A percentile compares a stretch with the other conserved stretches of the same genome.
Evolutionary conservation across 805 yeast genomes (phyloP).

Genomic region (Candida wancherniae): DNA sequence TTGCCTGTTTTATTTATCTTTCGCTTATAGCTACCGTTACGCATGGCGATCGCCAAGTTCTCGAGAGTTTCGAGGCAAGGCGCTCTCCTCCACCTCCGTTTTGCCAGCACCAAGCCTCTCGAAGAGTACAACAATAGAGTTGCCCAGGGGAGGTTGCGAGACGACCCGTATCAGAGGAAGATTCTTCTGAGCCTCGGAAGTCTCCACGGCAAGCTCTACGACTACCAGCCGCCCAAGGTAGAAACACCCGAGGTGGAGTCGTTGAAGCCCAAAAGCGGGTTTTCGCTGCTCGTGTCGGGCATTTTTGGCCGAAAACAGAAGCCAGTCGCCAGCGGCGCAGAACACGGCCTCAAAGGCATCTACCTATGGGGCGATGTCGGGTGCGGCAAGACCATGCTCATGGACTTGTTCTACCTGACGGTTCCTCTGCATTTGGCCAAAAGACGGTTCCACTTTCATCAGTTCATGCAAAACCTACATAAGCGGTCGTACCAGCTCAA

Average conservation of each 20-base stretch:
- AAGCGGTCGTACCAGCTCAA: constrained; percentile 78
- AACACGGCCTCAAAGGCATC: constrained; percentile 56
- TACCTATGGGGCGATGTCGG: constrained; percentile 97
- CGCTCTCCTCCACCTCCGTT: no score
- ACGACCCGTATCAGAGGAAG: constrained; percentile 77
- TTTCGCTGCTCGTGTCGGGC: constrained; percentile 30
- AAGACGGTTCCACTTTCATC: constrained; percentile 87
- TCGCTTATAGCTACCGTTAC: no score
- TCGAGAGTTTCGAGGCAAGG: no score
- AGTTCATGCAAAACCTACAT: constrained; percentile 92
- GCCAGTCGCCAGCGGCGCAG: neutral
- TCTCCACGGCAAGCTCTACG: constrained; percentile 49
- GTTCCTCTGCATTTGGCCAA: constrained; percentile 76
- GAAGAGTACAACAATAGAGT: constrained; percentile 49
- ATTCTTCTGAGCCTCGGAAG: constrained; percentile 59
- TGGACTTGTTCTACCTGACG: constrained; percentile 89
- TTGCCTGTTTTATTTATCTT: no score
- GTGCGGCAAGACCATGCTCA: constrained; percentile 96
- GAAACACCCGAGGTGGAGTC: constrained; percentile 47
- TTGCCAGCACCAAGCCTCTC: constrained; percentile 44
- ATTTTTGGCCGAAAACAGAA: constrained; percentile 3
- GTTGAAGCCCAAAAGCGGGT: constrained; percentile 47
- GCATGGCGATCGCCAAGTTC: no score
- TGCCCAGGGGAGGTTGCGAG: constrained; percentile 47
- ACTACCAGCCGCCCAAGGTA: constrained; percentile 61